Percentiles rank a stretch among this genome's conserved stretches.
Conservation (phyloP, 192 early-diverging fungal genomes). For the Coemansia asiatica region DNA sequence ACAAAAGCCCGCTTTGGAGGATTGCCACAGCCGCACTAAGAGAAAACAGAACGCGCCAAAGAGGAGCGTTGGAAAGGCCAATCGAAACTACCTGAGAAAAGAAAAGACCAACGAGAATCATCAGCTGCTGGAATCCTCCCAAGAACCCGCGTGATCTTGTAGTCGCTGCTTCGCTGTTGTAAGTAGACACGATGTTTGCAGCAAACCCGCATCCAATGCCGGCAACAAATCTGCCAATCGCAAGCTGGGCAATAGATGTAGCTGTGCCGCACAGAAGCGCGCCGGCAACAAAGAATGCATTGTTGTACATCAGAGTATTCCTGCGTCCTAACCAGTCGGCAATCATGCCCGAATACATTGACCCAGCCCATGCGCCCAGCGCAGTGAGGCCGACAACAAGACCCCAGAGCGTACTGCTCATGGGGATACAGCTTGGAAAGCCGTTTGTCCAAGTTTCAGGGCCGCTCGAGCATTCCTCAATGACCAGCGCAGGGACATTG, state of each 20-base stretch:
- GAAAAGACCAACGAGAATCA: slow-evolving; percentile 80
- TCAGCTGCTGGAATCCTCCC: slow-evolving; percentile 82
- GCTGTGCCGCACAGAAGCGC: slow-evolving; percentile 65
- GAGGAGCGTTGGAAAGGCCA: slow-evolving; percentile 58
- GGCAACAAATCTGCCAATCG: slow-evolving; percentile 67
- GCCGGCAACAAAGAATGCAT: slow-evolving; percentile 63
- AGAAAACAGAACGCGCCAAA: slow-evolving; percentile 75
- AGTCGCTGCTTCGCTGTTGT: slow-evolving; percentile 77
- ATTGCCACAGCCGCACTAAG: slow-evolving; percentile 61
- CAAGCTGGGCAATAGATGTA: slow-evolving; percentile 50
- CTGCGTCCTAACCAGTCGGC: slow-evolving; percentile 72
- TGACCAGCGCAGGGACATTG: slow-evolving; percentile 57
- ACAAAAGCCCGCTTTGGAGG: slow-evolving; percentile 65
- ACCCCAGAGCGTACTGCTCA: slow-evolving; percentile 64
- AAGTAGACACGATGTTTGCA: slow-evolving; percentile 77
- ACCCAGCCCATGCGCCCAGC: slow-evolving; percentile 76
- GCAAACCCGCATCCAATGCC: slow-evolving; percentile 78
- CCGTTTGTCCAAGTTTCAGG: slow-evolving; percentile 44
- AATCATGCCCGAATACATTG: slow-evolving; percentile 63
- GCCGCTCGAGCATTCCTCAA: slow-evolving; percentile 54
- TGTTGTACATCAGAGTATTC: slow-evolving; percentile 65
- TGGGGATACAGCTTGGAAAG: slow-evolving; percentile 69
- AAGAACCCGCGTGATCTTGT: slow-evolving; percentile 67
- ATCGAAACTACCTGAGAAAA: slow-evolving; percentile 69
- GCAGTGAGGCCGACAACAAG: slow-evolving; percentile 59